These are phyloP conservation scores for Xylaria sp. DNA, from an alignment of 2,329 filamentous ascomycete species.

Conservation along the genomic window DNA sequence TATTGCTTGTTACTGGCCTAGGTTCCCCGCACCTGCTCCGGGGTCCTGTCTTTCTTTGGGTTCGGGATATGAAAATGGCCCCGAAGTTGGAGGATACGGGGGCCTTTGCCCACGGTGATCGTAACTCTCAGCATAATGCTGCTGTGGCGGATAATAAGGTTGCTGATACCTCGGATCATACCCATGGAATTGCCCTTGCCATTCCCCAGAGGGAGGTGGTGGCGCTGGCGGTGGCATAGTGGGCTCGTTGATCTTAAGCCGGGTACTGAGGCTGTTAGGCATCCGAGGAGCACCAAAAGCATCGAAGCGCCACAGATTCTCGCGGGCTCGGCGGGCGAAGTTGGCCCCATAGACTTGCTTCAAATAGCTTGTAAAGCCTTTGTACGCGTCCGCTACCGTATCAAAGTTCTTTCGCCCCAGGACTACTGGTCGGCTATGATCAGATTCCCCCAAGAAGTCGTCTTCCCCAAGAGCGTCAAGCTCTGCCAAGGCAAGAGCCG, in stretches of 20 bases:
- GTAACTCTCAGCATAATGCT: constrained; percentile 8
- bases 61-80: background rate
- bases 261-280: constrained; percentile 20
- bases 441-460: constrained; percentile 9
- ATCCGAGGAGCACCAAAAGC: constrained; percentile 19
- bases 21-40: background rate
- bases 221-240: constrained; percentile 2
- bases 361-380: constrained; percentile 22
- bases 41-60: background rate
- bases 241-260: constrained; percentile 12
- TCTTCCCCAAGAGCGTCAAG: constrained; percentile 20
- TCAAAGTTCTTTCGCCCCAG: constrained; percentile 23
- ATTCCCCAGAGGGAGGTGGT: background rate
- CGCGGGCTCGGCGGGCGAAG: constrained; percentile 29
- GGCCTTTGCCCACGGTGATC: background rate
- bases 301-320: constrained; percentile 27
- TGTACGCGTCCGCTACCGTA: constrained; percentile 18
- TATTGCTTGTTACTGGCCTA: too few relatives aligned
- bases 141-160: constrained; percentile 7
- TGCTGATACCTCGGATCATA: constrained; percentile 5
- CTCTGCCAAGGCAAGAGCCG: constrained; percentile 23
- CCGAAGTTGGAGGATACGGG: constrained; percentile 1
- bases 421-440: background rate
- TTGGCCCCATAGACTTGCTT: constrained; percentile 25
- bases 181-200: constrained; percentile 3